These are phyloP conservation scores for Rhynchosporium agropyri DNA, from an alignment of 2,329 filamentous ascomycete species.

Conservation along the genomic window DNA sequence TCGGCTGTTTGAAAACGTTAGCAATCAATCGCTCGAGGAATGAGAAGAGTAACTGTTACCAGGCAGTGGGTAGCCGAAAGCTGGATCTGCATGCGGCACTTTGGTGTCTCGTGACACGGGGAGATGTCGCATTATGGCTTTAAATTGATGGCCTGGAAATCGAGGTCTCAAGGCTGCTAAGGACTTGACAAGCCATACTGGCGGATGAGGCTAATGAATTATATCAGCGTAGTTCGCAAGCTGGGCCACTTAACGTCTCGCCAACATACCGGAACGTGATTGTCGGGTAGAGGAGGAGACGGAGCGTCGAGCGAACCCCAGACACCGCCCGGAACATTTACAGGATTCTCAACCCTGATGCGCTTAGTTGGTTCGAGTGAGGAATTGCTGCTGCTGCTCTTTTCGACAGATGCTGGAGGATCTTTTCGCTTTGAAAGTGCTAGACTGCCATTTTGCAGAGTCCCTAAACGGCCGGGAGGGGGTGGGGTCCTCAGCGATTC, in stretches of 20 bases:
- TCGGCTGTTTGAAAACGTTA: not conserved
- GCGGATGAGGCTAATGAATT: constrained; percentile 2
- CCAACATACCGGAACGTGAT: not conserved
- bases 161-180: not conserved
- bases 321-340: not conserved
- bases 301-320: not conserved
- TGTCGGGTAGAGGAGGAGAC: not conserved
- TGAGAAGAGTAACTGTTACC: not conserved
- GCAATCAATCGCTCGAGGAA: not conserved
- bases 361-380: not conserved
- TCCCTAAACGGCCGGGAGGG: not conserved
- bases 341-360: not conserved
- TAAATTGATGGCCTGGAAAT: not conserved
- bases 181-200: constrained; percentile 3
- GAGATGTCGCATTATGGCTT: not conserved
- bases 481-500: not conserved
- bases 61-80: not conserved
- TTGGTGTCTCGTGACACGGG: not conserved
- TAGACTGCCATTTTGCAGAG: not conserved
- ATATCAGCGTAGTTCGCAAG: not conserved
- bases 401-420: not conserved
- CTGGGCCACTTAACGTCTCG: not conserved
- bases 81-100: not conserved
- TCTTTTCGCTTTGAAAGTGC: not conserved
- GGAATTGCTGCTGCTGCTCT: not conserved